phyloP scores from a whole-genome alignment of 2,329 filamentous ascomycete species.

The Calonectria pauciramosa region DNA sequence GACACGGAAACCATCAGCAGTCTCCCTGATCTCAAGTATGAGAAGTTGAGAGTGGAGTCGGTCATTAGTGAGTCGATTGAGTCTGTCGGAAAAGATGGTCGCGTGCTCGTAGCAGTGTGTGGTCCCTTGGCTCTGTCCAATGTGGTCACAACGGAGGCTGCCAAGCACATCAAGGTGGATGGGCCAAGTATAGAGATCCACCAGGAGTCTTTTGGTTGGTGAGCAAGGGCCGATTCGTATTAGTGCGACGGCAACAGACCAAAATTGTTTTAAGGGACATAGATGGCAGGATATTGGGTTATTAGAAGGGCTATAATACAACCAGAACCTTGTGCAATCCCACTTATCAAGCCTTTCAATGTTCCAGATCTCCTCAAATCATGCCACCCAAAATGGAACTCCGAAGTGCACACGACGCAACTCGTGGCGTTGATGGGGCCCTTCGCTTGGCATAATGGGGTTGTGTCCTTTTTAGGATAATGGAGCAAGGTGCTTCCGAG shows the following conservation, averaged over 20 bases:
- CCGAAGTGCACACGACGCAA: neutral
- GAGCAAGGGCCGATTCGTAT: neutral
- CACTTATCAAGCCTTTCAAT: neutral
- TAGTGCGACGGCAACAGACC: too few species aligned
- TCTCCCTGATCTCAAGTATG: neutral
- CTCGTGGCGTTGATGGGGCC: neutral
- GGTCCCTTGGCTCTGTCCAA: neutral
- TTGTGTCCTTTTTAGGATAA: neutral
- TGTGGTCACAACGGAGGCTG: neutral
- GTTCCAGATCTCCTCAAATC: neutral
- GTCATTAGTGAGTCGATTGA: neutral
- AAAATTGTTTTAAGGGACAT: neutral
- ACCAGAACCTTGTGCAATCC: neutral
- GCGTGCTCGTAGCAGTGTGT: neutral
- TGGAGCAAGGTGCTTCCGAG: neutral
- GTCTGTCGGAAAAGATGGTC: neutral
- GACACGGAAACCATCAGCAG: neutral
- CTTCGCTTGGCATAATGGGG: neutral
- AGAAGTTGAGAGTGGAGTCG: neutral
- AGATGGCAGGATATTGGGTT: neutral
- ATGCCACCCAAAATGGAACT: neutral
- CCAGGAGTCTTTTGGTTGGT: neutral
- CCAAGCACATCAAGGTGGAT: neutral
- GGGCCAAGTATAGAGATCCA: conserved; percentile 3
- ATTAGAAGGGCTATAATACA: neutral